Conservation (phyloP, 441 rosid genomes). For the Gossypium davidsonii region DNA sequence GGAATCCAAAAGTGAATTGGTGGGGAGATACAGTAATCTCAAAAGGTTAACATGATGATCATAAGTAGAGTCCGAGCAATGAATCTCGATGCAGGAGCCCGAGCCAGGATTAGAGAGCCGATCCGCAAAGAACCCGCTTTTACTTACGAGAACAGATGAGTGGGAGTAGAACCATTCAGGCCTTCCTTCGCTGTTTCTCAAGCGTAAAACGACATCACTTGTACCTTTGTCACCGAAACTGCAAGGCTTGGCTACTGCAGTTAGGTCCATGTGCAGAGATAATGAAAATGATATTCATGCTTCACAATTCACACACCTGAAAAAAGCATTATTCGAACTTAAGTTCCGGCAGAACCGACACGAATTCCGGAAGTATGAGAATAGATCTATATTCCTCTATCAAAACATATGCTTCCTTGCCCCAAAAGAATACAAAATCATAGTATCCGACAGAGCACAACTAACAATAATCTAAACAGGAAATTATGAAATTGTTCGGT, state of each 20-base stretch:
- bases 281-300: conserved; percentile 29
- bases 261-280: conserved; percentile 31
- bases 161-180: conserved; percentile 37
- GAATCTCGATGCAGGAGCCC: conserved; percentile 24
- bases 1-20: conserved; percentile 29
- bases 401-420: background rate
- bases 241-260: conserved; percentile 24
- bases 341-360: background rate
- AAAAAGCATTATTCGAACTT: conserved; percentile 9
- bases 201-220: conserved; percentile 28
- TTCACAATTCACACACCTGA: conserved; percentile 26
- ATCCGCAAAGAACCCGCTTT: conserved; percentile 39
- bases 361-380: background rate
- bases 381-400: background rate
- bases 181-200: conserved; percentile 37
- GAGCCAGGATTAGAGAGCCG: conserved; percentile 24
- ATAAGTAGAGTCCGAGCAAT: conserved; percentile 31
- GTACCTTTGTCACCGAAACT: conserved; percentile 35
- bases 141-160: conserved; percentile 28
- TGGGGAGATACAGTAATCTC: conserved; percentile 32
- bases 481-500: background rate
- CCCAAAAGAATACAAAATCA: background rate
- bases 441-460: background rate
- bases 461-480: background rate
- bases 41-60: conserved; percentile 39